These are phyloP conservation scores for Fusarium globosum DNA, from an alignment of 2,329 filamentous ascomycete genomes.

Conservation along the genomic window DNA sequence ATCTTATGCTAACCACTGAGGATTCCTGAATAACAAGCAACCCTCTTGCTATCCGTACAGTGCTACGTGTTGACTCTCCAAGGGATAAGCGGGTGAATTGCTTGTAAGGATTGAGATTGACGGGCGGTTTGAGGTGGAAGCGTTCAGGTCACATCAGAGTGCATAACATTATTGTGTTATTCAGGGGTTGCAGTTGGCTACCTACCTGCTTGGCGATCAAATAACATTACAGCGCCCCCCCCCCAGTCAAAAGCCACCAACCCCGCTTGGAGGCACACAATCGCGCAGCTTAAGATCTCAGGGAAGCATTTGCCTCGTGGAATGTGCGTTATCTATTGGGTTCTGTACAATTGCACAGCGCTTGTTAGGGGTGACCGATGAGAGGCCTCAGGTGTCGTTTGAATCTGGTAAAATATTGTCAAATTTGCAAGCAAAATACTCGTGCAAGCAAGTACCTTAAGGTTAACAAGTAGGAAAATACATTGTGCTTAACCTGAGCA, in stretches of 20 bases:
- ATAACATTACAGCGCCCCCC: constrained; percentile 20
- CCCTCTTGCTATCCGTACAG: neutral
- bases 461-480: neutral
- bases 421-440: neutral
- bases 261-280: constrained; percentile 34
- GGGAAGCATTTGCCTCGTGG: constrained; percentile 31
- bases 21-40: neutral
- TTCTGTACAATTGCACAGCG: neutral
- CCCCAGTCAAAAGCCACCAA: constrained; percentile 18
- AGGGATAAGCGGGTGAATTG: constrained; percentile 12
- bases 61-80: constrained; percentile 13
- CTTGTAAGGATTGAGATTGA: neutral
- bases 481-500: constrained; percentile 1
- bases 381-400: neutral
- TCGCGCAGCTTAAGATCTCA: constrained; percentile 30
- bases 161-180: constrained; percentile 14
- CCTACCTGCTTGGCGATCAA: constrained; percentile 11
- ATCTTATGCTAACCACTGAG: neutral
- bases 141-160: constrained; percentile 16
- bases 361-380: neutral
- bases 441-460: neutral
- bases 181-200: constrained; percentile 25
- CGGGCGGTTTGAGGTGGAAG: constrained; percentile 8
- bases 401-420: neutral
- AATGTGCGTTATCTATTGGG: constrained; percentile 30